Base-by-base conservation (phyloP, 164 flowering plant genomes). In the Buxus sempervirens region DNA sequence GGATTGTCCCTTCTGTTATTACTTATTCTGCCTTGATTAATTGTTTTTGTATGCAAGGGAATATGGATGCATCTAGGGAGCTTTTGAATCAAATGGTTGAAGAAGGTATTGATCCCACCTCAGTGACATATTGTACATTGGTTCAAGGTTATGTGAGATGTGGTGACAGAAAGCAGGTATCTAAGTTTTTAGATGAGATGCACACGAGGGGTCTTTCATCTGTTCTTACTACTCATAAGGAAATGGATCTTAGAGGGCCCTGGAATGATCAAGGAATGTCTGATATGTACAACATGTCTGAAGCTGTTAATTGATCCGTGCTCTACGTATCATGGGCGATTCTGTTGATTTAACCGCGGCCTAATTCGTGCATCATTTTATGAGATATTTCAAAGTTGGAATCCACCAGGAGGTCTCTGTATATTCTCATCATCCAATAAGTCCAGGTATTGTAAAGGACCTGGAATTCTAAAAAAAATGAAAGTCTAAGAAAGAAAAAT, bases 11-110 rank as follows among this genome's bases (percentile, higher is more conserved):
- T 71, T 81, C 87, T 14, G 58, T 70, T 67, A 54, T 77, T 26
- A 86, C 88, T 16, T 85, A 78, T 70, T 83, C 91, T 61, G 27
- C 75, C 26, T 73, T 88, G 80, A 79, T 86, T 42, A 74, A 68
- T 76, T 81, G 80, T 24, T 72, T 84, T 49, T 72, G 65, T 56
- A 75, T 76, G 80, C 75, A 76, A 56, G 89, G 89, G 62, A 75
- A 85, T 75, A 48, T 58, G 22, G 78, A 73, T 60, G 70, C 72
- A 61, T 70, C 80, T 27, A 24, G 62, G 72, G 72, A 75, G 68
- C 76, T 84, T 75, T 74, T 86, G 69, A 75, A 81, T 76, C 72
- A 80, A 66, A 82, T 82, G 85, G 54, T 70, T 56, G 67, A 78
- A 41, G 72, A 32, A 15, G 81, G 77, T 25, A 41, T 71, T 18